phyloP scores from a whole-genome alignment of 805 yeast genomes.

The Hemisphaericaspora nanyangensis region DNA sequence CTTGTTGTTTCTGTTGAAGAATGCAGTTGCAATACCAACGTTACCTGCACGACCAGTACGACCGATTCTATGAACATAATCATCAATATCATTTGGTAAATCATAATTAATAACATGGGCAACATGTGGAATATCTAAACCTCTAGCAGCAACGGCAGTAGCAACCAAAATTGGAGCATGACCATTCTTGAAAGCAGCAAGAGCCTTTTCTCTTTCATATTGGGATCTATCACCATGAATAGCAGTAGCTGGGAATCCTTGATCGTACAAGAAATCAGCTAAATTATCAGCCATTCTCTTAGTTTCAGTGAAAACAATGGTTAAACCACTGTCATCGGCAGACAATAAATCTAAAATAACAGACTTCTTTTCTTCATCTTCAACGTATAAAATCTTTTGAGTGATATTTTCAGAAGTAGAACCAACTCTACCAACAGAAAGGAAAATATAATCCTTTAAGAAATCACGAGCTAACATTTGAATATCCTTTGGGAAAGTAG shows the following conservation, averaged over 20 bases:
- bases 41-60: slow-evolving; percentile 99
- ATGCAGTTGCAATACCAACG: slow-evolving; percentile 97
- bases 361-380: slow-evolving; percentile 87
- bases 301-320: slow-evolving; percentile 95
- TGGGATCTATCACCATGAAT: slow-evolving; percentile 99
- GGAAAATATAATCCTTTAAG: slow-evolving; percentile 90
- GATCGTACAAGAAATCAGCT: slow-evolving; percentile 85
- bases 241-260: slow-evolving; percentile 94
- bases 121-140: slow-evolving; percentile 98
- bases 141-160: slow-evolving; percentile 99
- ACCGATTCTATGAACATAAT: slow-evolving; percentile 98
- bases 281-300: slow-evolving; percentile 97
- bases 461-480: slow-evolving; percentile 97
- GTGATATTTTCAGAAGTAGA: slow-evolving; percentile 98
- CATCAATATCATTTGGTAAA: slow-evolving; percentile 95
- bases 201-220: slow-evolving; percentile 95
- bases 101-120: slow-evolving; percentile 97
- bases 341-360: slow-evolving; percentile 81
- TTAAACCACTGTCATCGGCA: slow-evolving; percentile 76
- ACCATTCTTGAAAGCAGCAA: slow-evolving; percentile 90
- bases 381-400: slow-evolving; percentile 88
- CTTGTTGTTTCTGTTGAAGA: slow-evolving; percentile 93
- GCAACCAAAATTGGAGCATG: slow-evolving; percentile 93
- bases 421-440: slow-evolving; percentile 98
- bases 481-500: slow-evolving; percentile 98